Evolutionary conservation across 352 stramenopile genomes (phyloP), one percentile per base, ranked within the genome.

Genomic region (Globisporangium cederbergense): DNA sequence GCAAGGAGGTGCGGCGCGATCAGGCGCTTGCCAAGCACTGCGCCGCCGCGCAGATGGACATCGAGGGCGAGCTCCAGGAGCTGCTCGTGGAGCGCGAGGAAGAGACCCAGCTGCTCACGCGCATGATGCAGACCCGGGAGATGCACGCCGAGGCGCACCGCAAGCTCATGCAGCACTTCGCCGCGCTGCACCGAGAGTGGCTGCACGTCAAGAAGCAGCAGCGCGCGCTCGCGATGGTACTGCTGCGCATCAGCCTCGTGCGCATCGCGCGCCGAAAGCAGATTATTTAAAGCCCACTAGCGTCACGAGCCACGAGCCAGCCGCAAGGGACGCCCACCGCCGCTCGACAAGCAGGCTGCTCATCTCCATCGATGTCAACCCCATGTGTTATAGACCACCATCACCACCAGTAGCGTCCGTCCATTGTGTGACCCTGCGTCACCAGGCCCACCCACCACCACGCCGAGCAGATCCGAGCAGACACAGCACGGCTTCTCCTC

Each of bases 91-190:
- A 67, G 34, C 62, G 45, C 22, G 62, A 67, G 38, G 62, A 67
- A 20, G 62, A 67, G 54, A 67, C 62, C 4, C 62, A 67, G 54
- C 22, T 67, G 54, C 62, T 67, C 47, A 38, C 78, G 18, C 67
- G 62, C 45, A 67, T 67, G 62, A 67, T 67, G 62, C 62, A 67
- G 54, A 67, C 62, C 20, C 62, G 62, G 22, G 62, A 67, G 45
- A 58, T 67, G 62, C 62, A 67, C 62, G 62, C 62, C 62, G 62
- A 67, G 46, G 62, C 62, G 34, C 62, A 67, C 45, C 55, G 56
- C n/a, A 67, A 67, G 62, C 62, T 67, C 52, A 56, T 67, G 62
- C 62, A 62, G 62, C 62, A 67, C 62, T 67, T 67, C 49, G 62
- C 62, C 10, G 62, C 56, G 54, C 62, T 67, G 43, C 53, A 67